Base-by-base conservation (phyloP, 768 basidiomycete species). In the Mycena galericulata region DNA sequence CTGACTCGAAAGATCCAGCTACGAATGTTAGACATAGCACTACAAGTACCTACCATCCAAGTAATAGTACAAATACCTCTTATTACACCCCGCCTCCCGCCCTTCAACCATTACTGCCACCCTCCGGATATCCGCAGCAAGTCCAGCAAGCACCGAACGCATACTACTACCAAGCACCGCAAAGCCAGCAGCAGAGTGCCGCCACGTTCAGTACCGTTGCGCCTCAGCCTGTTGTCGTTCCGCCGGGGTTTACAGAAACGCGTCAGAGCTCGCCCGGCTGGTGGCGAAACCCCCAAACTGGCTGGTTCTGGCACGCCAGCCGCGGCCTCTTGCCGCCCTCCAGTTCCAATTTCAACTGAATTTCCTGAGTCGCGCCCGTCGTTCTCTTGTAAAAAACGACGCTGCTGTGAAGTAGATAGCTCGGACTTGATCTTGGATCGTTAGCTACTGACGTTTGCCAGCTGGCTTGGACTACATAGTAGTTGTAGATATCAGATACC, bases 251-350 rank as follows among this genome's bases (percentile, higher is more conserved):
- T 46, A 68, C 62, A 5, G 62, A 71, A 26, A 58, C 50, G 8
- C 56, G 54, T 17, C 49, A 40, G 22, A 54, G 40, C 22, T 27
- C 17, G 6, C 70, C 65, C 8, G 70, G 70, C 0, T 55, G 49
- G 54, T 65, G 57, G 57, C 57, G 57, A 30, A 68, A 71, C 32
- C 70, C 70, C 3, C 20, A 27, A 36, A 71, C 66, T 9, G 70
- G 70, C 15, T 65, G 51, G 57, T 47, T 71, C 34, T 71, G 70
- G 70, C 56, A 62, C 18, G 62, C 70, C 2, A 61, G 51, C 15
- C 43, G 46, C 22, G 69, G 69, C n/a, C 27, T 66, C 10, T 15
- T 66, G 41, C 69, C 69, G 2, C 64, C 69, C 22, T 38, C 47
- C n/a, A n/a, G n/a, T n/a, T n/a, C n/a, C n/a, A n/a, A n/a, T 14